Conservation (phyloP, 1,284 basidiomycete species). For the Ustilago cynodontis region DNA sequence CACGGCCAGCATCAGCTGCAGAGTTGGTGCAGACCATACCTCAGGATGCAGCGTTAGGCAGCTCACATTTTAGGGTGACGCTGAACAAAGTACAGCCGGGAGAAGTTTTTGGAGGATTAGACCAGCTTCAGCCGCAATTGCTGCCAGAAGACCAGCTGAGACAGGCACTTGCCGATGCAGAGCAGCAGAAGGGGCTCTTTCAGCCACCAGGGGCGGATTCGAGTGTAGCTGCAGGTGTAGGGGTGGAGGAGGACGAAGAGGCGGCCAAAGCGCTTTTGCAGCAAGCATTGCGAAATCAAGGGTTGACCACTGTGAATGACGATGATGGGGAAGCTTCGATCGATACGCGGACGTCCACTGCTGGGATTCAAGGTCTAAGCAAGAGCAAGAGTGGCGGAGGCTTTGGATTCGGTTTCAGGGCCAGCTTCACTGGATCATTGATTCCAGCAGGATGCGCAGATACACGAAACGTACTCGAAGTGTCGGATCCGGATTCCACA, state of each 20-base stretch:
- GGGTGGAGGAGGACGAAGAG: slow-evolving; percentile 7
- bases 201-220: too few species aligned
- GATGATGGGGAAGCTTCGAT: slow-evolving; percentile 33
- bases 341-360: neutral
- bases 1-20: neutral
- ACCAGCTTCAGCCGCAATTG: slow-evolving; percentile 34
- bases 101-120: slow-evolving; percentile 29
- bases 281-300: slow-evolving; percentile 33
- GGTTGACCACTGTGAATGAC: slow-evolving; percentile 29
- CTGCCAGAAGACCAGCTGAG: slow-evolving; percentile 42
- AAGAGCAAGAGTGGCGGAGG: neutral
- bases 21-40: neutral
- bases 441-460: slow-evolving; percentile 30
- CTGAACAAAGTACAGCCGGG: slow-evolving; percentile 28
- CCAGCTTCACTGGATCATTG: slow-evolving; percentile 16
- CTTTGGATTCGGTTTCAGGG: slow-evolving; percentile 24
- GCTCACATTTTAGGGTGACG: slow-evolving; percentile 11
- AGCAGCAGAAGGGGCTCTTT: slow-evolving; percentile 42
- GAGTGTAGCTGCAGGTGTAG: slow-evolving; percentile 4
- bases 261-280: slow-evolving; percentile 32
- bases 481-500: slow-evolving; percentile 26
- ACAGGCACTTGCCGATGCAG: slow-evolving; percentile 37
- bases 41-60: neutral
- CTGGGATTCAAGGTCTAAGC: neutral
- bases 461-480: slow-evolving; percentile 33